Conservation (phyloP, 2,329 filamentous ascomycete genomes). For the Didymosphaeria variabile region DNA sequence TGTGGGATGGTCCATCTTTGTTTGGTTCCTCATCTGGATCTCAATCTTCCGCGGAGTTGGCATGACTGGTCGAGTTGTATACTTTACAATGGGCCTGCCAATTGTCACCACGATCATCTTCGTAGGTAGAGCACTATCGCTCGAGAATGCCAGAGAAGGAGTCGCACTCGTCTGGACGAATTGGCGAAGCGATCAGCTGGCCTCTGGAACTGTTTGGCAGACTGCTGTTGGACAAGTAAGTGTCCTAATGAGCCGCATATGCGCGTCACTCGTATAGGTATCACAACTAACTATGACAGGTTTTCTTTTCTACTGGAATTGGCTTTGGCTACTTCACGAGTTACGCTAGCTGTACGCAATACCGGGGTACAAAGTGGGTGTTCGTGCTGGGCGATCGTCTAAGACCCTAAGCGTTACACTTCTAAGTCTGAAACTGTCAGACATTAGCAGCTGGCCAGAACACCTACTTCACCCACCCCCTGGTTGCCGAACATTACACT, state of each 20-base stretch:
- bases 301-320: slow-evolving; percentile 68
- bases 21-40: slow-evolving; percentile 22
- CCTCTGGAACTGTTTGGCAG: slow-evolving; percentile 64
- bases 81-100: slow-evolving; percentile 34
- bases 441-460: too few relatives aligned
- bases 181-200: slow-evolving; percentile 61
- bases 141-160: slow-evolving; percentile 62
- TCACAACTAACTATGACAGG: slow-evolving; percentile 27
- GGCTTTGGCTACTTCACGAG: slow-evolving; percentile 66
- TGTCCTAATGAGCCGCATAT: neutral
- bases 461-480: too few relatives aligned
- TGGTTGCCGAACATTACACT: too few relatives aligned
- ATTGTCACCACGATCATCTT: slow-evolving; percentile 25
- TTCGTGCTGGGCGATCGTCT: too few relatives aligned
- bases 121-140: slow-evolving; percentile 23
- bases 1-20: slow-evolving; percentile 32
- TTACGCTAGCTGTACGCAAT: slow-evolving; percentile 67
- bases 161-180: slow-evolving; percentile 60
- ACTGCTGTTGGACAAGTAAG: slow-evolving; percentile 63
- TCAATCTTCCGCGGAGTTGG: slow-evolving; percentile 29
- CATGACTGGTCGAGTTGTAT: slow-evolving; percentile 30
- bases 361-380: too few relatives aligned
- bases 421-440: too few relatives aligned
- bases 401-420: too few relatives aligned
- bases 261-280: neutral